A percentile compares a stretch with the other conserved stretches of the same genome.
Conservation (phyloP, 1,284 basidiomycete genomes). For the Tylopilus sp. region DNA sequence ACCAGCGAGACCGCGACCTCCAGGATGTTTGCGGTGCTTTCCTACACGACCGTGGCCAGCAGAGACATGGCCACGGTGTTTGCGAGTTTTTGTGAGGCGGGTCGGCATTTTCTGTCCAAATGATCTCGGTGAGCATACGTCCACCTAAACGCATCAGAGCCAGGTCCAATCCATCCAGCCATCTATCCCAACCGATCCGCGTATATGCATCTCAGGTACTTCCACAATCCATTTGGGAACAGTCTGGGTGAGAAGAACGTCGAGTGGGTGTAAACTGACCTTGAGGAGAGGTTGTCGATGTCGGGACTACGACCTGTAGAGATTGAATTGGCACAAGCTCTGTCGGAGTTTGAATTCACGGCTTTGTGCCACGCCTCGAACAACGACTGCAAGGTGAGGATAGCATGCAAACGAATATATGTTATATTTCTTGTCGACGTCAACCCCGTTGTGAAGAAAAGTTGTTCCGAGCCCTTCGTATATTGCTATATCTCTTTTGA, state of each 20-base stretch:
- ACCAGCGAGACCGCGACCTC: constrained; percentile 99
- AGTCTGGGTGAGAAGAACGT: constrained; percentile 30
- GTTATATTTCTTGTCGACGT: constrained; percentile 80
- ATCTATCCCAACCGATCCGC: constrained; percentile 44
- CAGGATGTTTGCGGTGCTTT: constrained; percentile 99
- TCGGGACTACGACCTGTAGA: constrained; percentile 32
- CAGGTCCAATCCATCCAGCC: constrained; percentile 59
- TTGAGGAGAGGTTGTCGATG: constrained; percentile 67
- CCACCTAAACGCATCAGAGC: constrained; percentile 45
- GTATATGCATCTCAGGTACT: constrained; percentile 45
- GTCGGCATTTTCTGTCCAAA: constrained; percentile 87
- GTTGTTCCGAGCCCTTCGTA: constrained; percentile 14
- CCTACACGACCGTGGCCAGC: constrained; percentile 99
- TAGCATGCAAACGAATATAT: no score
- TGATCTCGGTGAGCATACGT: constrained; percentile 30
- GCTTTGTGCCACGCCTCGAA: constrained; percentile 26
- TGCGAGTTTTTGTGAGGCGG: constrained; percentile 95
- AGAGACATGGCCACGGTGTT: constrained; percentile 98
- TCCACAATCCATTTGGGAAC: constrained; percentile 6
- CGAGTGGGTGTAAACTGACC: constrained; percentile 60
- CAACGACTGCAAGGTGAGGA: constrained; percentile 26
- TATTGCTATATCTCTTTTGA: background rate
- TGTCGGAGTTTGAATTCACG: constrained; percentile 40
- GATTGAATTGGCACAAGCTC: constrained; percentile 7
- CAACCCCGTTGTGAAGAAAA: constrained; percentile 55